Percentiles rank a stretch among this genome's conserved stretches.
Conservation (phyloP, 805 yeast species). For the Lipomyces oligophaga region DNA sequence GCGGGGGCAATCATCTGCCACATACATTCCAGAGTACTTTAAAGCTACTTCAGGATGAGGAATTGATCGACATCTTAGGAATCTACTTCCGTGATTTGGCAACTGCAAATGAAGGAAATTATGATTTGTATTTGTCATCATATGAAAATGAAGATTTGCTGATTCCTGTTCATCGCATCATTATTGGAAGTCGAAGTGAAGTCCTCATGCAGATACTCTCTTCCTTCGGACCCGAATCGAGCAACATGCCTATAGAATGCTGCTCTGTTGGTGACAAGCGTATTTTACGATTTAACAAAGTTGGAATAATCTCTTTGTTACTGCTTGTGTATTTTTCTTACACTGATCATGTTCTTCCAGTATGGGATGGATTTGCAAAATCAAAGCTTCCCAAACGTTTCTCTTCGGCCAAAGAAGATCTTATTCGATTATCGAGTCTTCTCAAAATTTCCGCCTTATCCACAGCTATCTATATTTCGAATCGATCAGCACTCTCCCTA, state of each 20-base stretch:
- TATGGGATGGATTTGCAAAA: slow-evolving; percentile 43
- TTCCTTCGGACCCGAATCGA: neutral
- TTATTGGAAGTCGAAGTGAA: slow-evolving; percentile 20
- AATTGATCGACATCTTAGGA: slow-evolving; percentile 18
- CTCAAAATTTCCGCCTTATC: slow-evolving; percentile 28
- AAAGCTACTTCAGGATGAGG: slow-evolving; percentile 14
- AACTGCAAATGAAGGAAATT: slow-evolving; percentile 7
- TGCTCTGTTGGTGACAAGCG: slow-evolving; percentile 1
- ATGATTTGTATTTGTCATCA: slow-evolving; percentile 20
- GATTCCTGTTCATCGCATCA: slow-evolving; percentile 23
- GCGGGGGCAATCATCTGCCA: neutral
- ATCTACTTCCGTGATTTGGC: slow-evolving; percentile 13
- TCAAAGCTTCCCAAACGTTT: slow-evolving; percentile 30
- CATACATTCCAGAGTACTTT: slow-evolving; percentile 6
- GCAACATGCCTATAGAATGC: too few relatives aligned
- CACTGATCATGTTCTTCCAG: slow-evolving; percentile 44
- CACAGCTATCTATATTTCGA: slow-evolving; percentile 20
- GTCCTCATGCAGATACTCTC: slow-evolving; percentile 31
- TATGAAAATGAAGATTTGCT: slow-evolving; percentile 23
- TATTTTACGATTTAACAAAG: slow-evolving; percentile 7
- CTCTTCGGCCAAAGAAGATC: slow-evolving; percentile 30
- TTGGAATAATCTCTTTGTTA: slow-evolving; percentile 35
- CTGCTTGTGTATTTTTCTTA: slow-evolving; percentile 50
- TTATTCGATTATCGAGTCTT: slow-evolving; percentile 26
- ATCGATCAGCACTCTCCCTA: slow-evolving; percentile 7